These are phyloP conservation scores for Boletus vinaceobasis DNA, from an alignment of 768 basidiomycete species.

Conservation along the genomic window DNA sequence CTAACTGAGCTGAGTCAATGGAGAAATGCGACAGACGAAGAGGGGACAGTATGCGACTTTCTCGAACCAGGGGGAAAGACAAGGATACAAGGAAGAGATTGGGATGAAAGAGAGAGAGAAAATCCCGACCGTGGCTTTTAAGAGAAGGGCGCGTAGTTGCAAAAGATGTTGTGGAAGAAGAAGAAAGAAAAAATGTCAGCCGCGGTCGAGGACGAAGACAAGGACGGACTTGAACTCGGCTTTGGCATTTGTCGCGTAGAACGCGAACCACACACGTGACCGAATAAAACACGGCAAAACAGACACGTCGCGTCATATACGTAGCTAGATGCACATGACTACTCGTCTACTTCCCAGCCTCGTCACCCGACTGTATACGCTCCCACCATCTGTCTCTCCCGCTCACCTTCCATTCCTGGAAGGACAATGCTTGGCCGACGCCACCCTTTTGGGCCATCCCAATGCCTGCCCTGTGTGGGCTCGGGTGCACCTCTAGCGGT, in stretches of 20 bases:
- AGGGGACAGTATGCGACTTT: slow-evolving; percentile 8
- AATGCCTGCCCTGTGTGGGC: slow-evolving; percentile 49
- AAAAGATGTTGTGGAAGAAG: slow-evolving; percentile 16
- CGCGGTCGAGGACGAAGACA: slow-evolving; percentile 30
- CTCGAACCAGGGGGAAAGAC: slow-evolving; percentile 7
- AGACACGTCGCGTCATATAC: slow-evolving; percentile 31
- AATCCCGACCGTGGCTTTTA: slow-evolving; percentile 24
- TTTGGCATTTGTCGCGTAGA: slow-evolving; percentile 29
- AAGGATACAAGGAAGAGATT: slow-evolving; percentile 26
- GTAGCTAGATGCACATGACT: too few species aligned
- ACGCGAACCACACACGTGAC: slow-evolving; percentile 41
- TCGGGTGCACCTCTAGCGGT: slow-evolving; percentile 50
- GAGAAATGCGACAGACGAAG: slow-evolving; percentile 25
- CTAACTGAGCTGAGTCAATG: slow-evolving; percentile 11
- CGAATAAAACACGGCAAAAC: slow-evolving; percentile 32
- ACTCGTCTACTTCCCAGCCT: neutral
- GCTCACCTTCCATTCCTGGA: slow-evolving; percentile 33
- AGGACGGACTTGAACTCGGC: slow-evolving; percentile 17
- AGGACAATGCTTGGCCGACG: neutral
- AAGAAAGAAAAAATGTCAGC: slow-evolving; percentile 33
- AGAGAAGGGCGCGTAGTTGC: slow-evolving; percentile 23
- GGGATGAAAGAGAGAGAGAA: slow-evolving; percentile 34
- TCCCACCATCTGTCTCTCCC: slow-evolving; percentile 39
- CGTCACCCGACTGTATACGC: neutral
- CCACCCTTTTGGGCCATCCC: slow-evolving; percentile 37